Evolutionary conservation across 2,329 filamentous ascomycete genomes (phyloP), one percentile per base, ranked within the genome.

Genomic region (Trichoderma pleuroti): DNA sequence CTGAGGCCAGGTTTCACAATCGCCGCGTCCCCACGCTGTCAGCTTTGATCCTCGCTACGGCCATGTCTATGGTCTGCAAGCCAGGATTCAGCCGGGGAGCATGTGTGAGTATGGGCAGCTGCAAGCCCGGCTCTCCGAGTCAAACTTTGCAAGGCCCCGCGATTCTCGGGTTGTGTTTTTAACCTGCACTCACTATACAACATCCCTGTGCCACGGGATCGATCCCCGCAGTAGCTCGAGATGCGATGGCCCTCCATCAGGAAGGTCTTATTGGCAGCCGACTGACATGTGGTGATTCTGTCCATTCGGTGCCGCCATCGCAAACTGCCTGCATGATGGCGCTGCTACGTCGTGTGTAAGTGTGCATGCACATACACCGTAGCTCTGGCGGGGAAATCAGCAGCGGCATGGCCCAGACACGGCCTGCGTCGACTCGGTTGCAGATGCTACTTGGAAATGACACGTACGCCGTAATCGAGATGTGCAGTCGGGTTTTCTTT

Each of bases 121-220:
- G 32, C 59, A 42, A 28, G 49, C 42, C 52, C 39, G 52, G 52
- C 52, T 30, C 26, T 68, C 64, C 12, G 52, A 59, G 54, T 60
- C 34, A 49, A 59, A 54, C 7, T 26, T 34, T 59, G 65, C 64
- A 39, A 59, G 28, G 46, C 57, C 34, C 49, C 57, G 60, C 68
- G 59, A 57, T 57, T 34, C 32, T 28, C 28, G 32, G 59, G 42
- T 26, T 57, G 46, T 52, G 56, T 32, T 59, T 32, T 42, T 28
- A 46, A 32, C 49, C 59, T 63, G 65, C 65, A 68, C 30, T 68
- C 65, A 49, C 65, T 68, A 68, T 68, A 49, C 14, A 59, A 42
- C 14, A 63, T 70, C 68, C 59, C 68, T 70, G 68, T 70, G 68
- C 59, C 49, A 64, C 68, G 65, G 65, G 54, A 70, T 30, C 59